Evolutionary conservation across 2,329 filamentous ascomycete species (phyloP), one percentile per base, ranked within the genome.

Genomic region (Neofusicoccum cordaticola): DNA sequence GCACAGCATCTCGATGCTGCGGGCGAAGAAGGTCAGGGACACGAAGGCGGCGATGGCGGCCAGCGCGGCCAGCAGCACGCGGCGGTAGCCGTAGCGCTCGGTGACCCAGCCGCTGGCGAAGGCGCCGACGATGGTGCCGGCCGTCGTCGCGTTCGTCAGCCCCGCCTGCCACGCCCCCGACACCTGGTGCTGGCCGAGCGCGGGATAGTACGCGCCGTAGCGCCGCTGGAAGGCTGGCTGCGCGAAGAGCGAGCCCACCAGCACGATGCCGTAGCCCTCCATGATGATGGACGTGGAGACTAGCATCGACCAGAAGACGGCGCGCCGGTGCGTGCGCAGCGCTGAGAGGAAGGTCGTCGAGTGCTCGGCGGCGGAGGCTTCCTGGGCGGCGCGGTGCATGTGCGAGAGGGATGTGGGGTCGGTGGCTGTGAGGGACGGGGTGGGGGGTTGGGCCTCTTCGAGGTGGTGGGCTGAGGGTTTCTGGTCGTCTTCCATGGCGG

Each of bases 221-320:
- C 77, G 76, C 60, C 69, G 69, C 50, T 81, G 79, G 75, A 82
- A 82, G 58, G 76, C 72, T 2, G 78, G 76, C 56, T 77, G 79
- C 6, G 72, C 79, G 65, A 86, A 93, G 71, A 93, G 90, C 76
- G 91, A 92, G 77, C 89, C 91, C 72, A 94, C 88, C 66, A 96
- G 81, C 69, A 86, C 88, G 66, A 94, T 83, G 74, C 96, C 91
- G 77, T 93, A 95, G 9, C 91, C 92, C 76, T 96, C 92, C 93
- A 96, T 96, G 71, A 87, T 88, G 74, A 96, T 94, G 74, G 90
- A 92, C 0, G 90, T 92, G 13, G 90, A 94, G 75, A 96, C 92
- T 65, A 96, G 81, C 57, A 96, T 74, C 71, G 89, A 92, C 91
- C 91, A 96, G 13, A 81, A 84, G 64, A 95, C 88, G 47, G 92